Conservation (phyloP, 371 early-diverging fungal genomes). For the Choanephora cucurbitarum region DNA sequence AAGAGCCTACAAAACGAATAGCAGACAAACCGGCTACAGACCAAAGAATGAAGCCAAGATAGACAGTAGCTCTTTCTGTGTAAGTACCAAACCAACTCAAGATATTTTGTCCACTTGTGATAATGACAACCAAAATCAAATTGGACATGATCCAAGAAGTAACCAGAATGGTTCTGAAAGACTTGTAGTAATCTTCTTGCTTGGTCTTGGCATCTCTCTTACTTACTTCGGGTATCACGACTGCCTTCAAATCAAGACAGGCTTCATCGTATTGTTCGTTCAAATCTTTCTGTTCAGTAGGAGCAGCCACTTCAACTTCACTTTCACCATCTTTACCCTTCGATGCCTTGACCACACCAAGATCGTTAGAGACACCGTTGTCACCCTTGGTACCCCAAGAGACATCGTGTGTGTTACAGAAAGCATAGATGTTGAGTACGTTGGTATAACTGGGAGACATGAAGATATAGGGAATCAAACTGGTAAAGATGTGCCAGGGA, state of each 20-base stretch:
- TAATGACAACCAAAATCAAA: slow-evolving; percentile 65
- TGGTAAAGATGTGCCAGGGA: slow-evolving; percentile 64
- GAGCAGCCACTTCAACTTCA: slow-evolving; percentile 64
- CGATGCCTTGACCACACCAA: slow-evolving; percentile 65
- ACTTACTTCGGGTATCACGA: slow-evolving; percentile 43
- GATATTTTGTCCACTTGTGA: slow-evolving; percentile 41
- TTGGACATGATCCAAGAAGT: slow-evolving; percentile 86
- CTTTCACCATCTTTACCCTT: slow-evolving; percentile 52
- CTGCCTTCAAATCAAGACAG: slow-evolving; percentile 54
- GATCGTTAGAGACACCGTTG: slow-evolving; percentile 55
- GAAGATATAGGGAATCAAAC: slow-evolving; percentile 63
- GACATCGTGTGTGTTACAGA: slow-evolving; percentile 73
- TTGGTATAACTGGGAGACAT: slow-evolving; percentile 66
- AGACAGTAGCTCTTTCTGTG: slow-evolving; percentile 57
- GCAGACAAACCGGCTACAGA: slow-evolving; percentile 80
- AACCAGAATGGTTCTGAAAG: slow-evolving; percentile 79
- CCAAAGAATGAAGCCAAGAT: slow-evolving; percentile 88
- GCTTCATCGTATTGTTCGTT: slow-evolving; percentile 80
- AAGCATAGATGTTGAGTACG: slow-evolving; percentile 68
- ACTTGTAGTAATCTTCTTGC: slow-evolving; percentile 83
- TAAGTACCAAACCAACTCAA: slow-evolving; percentile 39
- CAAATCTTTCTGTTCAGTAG: slow-evolving; percentile 76
- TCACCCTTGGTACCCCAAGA: slow-evolving; percentile 96
- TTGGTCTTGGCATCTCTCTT: slow-evolving; percentile 77
- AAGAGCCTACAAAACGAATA: slow-evolving; percentile 81